Base-by-base conservation (phyloP, 2,329 filamentous ascomycete genomes). In the Volutella citrinella region DNA sequence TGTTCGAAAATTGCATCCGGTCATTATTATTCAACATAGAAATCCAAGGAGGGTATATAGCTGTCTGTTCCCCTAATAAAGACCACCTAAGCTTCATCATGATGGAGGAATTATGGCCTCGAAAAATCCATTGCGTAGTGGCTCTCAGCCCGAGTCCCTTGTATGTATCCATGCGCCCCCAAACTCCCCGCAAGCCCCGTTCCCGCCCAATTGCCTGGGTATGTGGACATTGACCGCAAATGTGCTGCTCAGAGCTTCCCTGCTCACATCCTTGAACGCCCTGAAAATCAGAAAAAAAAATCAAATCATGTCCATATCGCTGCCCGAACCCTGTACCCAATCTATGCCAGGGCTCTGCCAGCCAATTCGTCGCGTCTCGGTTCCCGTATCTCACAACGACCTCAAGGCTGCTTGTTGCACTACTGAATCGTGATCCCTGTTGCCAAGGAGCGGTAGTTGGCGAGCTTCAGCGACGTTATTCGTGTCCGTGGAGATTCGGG, bases 401-500 rank as follows among this genome's bases (percentile, higher is more conserved):
- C n/a, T n/a, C n/a, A n/a, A n/a, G n/a, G n/a, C n/a, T n/a, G n/a
- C n/a, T n/a, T n/a, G n/a, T n/a, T n/a, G n/a, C n/a, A n/a, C n/a
- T 40, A 65, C 33, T 62, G 56, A 29, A 64, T 61, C 1, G 59
- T 58, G 14, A 64, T 63, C 11, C 61, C 49, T n/a, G 55, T 55
- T 12, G 59, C 54, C 5, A 80, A 58, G 25, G 74, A 68, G 28
- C 68, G 70, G 42, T 80, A 80, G 51, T 78, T 79, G 19, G 69
- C 61, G 18, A 80, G 50, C 51, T 78, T 79, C 10, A 80, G 61
- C 13, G 76, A 79, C 20, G 71, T 63, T 6, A 78, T 68, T 17
- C 70, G 66, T 7, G 67, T 66, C 34, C 68, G 68, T 9, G 73
- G 71, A 27, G 70, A 70, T 38, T 79, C 74, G 7, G 76, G 74